Evolutionary conservation across 768 basidiomycete species (phyloP).

Genomic region (Pisolithus orientalis): DNA sequence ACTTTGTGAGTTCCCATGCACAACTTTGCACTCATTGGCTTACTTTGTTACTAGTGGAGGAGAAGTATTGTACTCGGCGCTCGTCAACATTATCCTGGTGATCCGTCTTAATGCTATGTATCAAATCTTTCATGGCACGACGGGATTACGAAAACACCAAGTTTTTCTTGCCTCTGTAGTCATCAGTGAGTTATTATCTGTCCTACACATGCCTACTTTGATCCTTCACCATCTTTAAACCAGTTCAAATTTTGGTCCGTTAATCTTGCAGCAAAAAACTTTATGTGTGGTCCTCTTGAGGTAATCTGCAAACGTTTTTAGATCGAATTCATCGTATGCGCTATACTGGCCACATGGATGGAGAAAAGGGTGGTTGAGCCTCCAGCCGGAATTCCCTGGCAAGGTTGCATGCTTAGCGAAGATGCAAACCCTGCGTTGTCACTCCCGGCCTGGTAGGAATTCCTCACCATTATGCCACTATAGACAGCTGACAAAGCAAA

Average conservation of each 20-base stretch:
- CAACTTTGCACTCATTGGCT: background rate
- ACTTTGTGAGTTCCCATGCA: slow-evolving; percentile 9
- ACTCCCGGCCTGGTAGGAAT: slow-evolving; percentile 16
- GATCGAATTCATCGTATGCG: slow-evolving; percentile 13
- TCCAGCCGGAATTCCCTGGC: slow-evolving; percentile 11
- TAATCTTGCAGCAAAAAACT: background rate
- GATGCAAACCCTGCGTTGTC: slow-evolving; percentile 9
- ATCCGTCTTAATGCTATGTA: slow-evolving; percentile 18
- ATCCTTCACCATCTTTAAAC: background rate
- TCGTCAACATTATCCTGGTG: slow-evolving; percentile 17
- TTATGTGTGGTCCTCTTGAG: no score
- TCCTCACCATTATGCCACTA: background rate
- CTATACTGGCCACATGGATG: slow-evolving; percentile 12
- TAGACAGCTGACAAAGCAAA: slow-evolving; percentile 1
- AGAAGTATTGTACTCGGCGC: slow-evolving; percentile 10
- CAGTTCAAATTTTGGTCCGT: slow-evolving; percentile 17
- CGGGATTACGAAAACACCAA: background rate
- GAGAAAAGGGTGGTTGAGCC: slow-evolving; percentile 6
- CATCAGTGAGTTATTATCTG: slow-evolving; percentile 7
- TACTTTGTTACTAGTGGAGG: slow-evolving; percentile 9
- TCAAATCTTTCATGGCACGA: background rate
- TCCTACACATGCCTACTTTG: background rate
- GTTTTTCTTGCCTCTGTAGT: slow-evolving; percentile 7
- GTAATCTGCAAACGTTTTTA: slow-evolving; percentile 2
- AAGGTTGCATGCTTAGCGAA: slow-evolving; percentile 11